Evolutionary conservation across 2,329 filamentous ascomycete genomes (phyloP), one percentile per base, ranked within the genome.

Genomic region (Fusarium oligoseptatum): DNA sequence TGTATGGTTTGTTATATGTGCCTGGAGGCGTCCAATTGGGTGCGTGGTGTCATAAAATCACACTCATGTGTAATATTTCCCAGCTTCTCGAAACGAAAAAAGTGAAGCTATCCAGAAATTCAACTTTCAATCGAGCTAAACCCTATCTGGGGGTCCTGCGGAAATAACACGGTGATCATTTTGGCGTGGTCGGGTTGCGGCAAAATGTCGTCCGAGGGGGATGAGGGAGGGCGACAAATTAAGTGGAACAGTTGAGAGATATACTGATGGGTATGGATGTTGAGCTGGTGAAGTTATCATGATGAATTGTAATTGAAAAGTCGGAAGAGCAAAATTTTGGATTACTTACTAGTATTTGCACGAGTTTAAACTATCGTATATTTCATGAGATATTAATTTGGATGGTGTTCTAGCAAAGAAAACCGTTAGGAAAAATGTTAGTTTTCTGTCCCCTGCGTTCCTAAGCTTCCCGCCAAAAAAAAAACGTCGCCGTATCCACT

Each of bases 391-490:
- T 36, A 24, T 17, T 3, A 22, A 32, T 32, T 55, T 17, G 12
- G 6, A 20, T 24, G 17, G 20, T 20, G 41, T n/a, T 20, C 29
- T 32, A 29, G 32, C 20, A 5, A 36, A 6, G n/a, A 36, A 27
- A 37, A 4, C 41, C n/a, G 36, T 48, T 57, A 20, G 24, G 20
- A 36, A 15, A 15, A 11, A 52, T 11, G 20, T 48, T 37, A 24
- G 55, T 45, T 45, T 66, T 77, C 52, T 71, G 62, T 70, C 64
- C 34, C 24, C 64, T 45, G n/a, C 56, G 56, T 41, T 52, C 50
- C 63, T 56, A 55, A 37, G 45, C 22, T 70, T 73, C 76, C 76
- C 76, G 77, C 76, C 77, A 81, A 81, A 81, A 81, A 77, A 82
- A 80, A 82, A 82, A 77, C 74, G 34, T 73, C 57, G 45, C 45